Conservation (phyloP, 495 filamentous ascomycete species). For the Podospora tetraspora region DNA sequence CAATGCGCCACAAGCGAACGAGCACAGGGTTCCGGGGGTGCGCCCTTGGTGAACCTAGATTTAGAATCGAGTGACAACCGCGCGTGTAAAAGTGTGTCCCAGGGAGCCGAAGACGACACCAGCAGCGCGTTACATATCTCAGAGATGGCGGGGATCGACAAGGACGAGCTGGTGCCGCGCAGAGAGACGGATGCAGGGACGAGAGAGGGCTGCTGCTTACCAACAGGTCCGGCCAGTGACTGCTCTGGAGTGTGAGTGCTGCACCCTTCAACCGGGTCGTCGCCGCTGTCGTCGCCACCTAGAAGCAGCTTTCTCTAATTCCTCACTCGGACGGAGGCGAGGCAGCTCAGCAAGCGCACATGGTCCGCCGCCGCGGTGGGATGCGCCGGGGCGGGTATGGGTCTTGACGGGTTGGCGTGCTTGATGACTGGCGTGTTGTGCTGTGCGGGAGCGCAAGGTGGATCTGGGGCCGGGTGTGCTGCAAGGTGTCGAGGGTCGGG, state of each 20-base stretch:
- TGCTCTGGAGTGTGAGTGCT: not conserved
- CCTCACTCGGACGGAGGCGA: not conserved
- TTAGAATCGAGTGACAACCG: not conserved
- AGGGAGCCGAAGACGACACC: not conserved
- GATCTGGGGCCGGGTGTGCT: not conserved
- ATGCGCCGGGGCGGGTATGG: not conserved
- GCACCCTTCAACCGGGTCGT: not conserved
- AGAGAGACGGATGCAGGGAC: not conserved
- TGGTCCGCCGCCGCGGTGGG: not conserved
- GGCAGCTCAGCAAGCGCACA: slow-evolving; percentile 1
- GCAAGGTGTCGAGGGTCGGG: not conserved
- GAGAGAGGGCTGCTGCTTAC: slow-evolving; percentile 7
- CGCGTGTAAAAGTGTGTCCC: not conserved
- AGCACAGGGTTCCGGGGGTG: not conserved
- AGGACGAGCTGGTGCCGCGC: not conserved
- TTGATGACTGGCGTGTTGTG: not conserved
- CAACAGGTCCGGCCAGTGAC: not conserved
- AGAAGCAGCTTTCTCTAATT: slow-evolving; percentile 14
- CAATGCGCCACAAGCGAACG: not conserved
- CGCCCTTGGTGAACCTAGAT: not conserved
- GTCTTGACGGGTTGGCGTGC: not conserved
- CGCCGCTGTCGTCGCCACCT: slow-evolving; percentile 13
- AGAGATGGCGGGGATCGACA: not conserved
- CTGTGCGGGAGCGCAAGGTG: not conserved
- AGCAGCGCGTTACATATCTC: not conserved